phyloP scores from a whole-genome alignment of 495 filamentous ascomycete species.

The Penicillium angulare region DNA sequence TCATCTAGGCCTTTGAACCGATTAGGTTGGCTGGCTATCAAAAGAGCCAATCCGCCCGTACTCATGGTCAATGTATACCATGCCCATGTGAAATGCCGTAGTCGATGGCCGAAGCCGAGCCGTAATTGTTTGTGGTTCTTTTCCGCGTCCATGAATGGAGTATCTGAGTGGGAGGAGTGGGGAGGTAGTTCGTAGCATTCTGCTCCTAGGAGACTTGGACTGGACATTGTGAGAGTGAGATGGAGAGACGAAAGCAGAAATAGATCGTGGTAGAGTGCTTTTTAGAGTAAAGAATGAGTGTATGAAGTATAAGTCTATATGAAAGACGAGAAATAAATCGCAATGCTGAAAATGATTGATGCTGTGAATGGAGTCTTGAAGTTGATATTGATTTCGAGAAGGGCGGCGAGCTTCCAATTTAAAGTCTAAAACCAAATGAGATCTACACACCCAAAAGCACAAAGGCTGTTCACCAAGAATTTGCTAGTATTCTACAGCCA shows the following conservation, averaged over 20 bases:
- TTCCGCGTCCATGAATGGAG: constrained; percentile 24
- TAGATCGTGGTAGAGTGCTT: no score
- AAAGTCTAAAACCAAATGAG: neutral
- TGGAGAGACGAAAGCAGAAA: neutral
- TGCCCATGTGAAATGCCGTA: constrained; percentile 71
- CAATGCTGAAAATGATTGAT: neutral
- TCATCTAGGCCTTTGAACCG: constrained; percentile 55
- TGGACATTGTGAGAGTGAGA: constrained; percentile 10
- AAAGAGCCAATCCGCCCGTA: constrained; percentile 61
- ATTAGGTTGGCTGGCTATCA: constrained; percentile 57
- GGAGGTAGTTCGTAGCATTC: constrained; percentile 21
- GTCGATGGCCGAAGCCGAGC: constrained; percentile 40
- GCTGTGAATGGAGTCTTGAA: neutral
- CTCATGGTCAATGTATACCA: constrained; percentile 72
- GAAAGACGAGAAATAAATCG: neutral
- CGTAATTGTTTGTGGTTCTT: constrained; percentile 14
- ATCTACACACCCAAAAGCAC: no score
- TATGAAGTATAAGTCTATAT: neutral
- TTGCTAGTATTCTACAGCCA: no score
- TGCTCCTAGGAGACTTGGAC: constrained; percentile 13
- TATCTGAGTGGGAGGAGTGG: constrained; percentile 27
- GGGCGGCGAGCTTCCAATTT: neutral
- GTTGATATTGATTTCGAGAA: neutral
- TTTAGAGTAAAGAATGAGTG: no score
- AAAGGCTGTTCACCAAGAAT: no score